phyloP scores from a whole-genome alignment of 257 asterid genomes.

The Nicotiana tabacum region DNA sequence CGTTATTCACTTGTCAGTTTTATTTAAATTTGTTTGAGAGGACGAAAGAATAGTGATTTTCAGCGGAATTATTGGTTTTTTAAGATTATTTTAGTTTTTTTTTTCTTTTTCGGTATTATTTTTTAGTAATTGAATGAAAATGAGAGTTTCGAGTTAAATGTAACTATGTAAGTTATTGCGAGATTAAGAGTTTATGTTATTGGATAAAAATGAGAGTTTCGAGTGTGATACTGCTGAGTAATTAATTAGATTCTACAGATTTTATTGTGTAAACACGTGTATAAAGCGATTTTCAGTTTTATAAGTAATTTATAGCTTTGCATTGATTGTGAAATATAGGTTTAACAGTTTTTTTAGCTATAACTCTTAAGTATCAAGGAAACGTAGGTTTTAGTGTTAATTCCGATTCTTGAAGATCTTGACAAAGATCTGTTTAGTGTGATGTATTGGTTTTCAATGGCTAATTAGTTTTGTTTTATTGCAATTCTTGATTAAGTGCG shows the following conservation, averaged over 20 bases:
- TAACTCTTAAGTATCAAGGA: background rate
- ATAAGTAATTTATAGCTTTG: background rate
- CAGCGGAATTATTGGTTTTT: background rate
- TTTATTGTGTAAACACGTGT: background rate
- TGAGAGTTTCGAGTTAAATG: constrained; percentile 10
- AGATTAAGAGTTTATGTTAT: background rate
- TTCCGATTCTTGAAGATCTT: background rate
- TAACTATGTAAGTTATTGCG: background rate
- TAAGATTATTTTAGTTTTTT: background rate
- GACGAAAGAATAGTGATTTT: background rate
- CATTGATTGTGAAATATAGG: background rate
- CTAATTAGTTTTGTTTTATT: background rate
- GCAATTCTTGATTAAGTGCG: background rate
- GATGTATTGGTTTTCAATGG: background rate
- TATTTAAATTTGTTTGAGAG: background rate
- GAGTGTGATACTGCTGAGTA: background rate
- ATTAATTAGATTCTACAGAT: background rate
- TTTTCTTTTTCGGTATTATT: background rate
- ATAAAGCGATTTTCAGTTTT: background rate
- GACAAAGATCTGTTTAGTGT: background rate
- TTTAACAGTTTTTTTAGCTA: background rate
- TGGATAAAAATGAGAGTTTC: constrained; percentile 25
- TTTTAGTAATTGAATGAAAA: background rate
- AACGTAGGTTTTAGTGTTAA: background rate
- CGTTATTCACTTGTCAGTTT: background rate